These are phyloP conservation scores for Euphrasia arctica DNA, from an alignment of 305 asterid genomes.

Conservation along the genomic window DNA sequence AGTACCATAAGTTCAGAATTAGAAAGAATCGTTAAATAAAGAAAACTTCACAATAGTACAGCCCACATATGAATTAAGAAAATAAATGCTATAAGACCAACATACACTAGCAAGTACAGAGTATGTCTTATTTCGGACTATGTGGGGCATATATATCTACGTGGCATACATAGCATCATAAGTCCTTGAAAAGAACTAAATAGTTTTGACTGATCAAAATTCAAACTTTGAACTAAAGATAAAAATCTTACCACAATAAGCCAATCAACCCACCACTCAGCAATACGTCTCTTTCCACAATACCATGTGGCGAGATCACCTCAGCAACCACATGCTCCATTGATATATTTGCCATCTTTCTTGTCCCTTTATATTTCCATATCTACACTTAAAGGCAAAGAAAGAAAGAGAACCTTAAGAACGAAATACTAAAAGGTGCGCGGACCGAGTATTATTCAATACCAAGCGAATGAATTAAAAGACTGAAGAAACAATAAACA, in stretches of 20 bases:
- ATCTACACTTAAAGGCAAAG: constrained; percentile 38
- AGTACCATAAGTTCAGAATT: constrained; percentile 28
- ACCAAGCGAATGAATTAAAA: not conserved
- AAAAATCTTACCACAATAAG: constrained; percentile 46
- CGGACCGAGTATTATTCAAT: not conserved
- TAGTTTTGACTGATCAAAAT: constrained; percentile 5
- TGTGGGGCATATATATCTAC: not conserved
- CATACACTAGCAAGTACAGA: not conserved
- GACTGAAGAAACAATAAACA: not conserved
- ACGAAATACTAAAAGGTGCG: not conserved
- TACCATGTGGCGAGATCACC: constrained; percentile 51
- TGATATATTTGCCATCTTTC: constrained; percentile 47
- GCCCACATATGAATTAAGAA: not conserved
- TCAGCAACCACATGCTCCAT: constrained; percentile 55
- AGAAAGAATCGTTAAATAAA: constrained; percentile 3
- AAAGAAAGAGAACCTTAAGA: constrained; percentile 3
- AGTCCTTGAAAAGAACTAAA: not conserved
- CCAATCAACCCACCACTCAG: constrained; percentile 56
- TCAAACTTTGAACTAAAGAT: constrained; percentile 3
- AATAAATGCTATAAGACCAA: constrained; percentile 20
- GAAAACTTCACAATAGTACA: not conserved
- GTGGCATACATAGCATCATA: constrained; percentile 3
- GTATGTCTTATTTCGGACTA: not conserved
- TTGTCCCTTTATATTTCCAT: constrained; percentile 61
- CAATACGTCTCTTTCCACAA: constrained; percentile 47